phyloP scores from a whole-genome alignment of 441 rosid species.

The Eruca vesicaria region DNA sequence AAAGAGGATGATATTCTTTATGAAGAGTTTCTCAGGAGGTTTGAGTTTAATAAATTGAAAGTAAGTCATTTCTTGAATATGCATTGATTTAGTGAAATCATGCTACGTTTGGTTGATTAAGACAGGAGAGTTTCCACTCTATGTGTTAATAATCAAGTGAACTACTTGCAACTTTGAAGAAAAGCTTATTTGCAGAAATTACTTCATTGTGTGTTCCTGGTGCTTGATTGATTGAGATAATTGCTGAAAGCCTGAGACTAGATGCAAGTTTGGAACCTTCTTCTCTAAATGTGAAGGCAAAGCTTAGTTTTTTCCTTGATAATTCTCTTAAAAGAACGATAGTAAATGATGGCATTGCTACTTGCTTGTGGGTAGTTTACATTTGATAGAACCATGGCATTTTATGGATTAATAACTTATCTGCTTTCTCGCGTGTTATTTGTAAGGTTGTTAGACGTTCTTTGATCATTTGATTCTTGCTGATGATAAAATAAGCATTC shows the following conservation, averaged over 20 bases:
- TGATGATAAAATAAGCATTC: not conserved
- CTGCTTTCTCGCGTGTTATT: not conserved
- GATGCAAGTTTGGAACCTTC: not conserved
- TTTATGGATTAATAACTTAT: not conserved
- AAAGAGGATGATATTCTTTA: constrained; percentile 91
- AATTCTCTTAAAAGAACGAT: not conserved
- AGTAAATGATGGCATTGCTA: not conserved
- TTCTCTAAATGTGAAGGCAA: too few species aligned
- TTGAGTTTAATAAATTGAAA: constrained; percentile 89
- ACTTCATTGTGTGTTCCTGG: not conserved
- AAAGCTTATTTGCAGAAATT: not conserved
- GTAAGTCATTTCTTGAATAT: constrained; percentile 40
- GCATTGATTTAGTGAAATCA: constrained; percentile 11
- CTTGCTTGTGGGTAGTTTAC: not conserved
- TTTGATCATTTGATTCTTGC: not conserved
- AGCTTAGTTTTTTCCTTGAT: not conserved
- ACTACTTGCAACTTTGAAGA: not conserved
- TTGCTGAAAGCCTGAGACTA: not conserved
- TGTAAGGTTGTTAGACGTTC: not conserved
- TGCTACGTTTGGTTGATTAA: not conserved
- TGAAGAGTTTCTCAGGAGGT: constrained; percentile 71
- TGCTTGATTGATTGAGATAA: constrained; percentile 3
- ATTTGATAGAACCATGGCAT: not conserved
- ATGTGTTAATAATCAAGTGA: not conserved
- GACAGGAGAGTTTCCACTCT: not conserved